phyloP scores from a whole-genome alignment of 2,329 filamentous ascomycete species.

The Teratosphaeria nubilosa region DNA sequence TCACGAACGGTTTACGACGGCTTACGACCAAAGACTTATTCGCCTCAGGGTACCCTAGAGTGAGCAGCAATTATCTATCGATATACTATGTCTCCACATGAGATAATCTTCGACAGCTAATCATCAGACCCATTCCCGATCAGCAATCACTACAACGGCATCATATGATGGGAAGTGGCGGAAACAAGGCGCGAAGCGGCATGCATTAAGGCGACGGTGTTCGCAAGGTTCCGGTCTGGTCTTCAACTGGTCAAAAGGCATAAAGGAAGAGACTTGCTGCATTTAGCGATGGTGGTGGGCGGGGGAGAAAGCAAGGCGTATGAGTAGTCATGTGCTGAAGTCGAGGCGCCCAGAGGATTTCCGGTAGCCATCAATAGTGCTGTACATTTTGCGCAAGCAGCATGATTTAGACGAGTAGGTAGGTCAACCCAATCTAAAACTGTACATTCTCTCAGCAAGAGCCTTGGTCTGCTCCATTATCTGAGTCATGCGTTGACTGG shows the following conservation, averaged over 20 bases:
- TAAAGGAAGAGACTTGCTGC: slow-evolving; percentile 6
- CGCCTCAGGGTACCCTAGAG: slow-evolving; percentile 27
- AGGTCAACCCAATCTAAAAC: neutral
- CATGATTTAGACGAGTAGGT: slow-evolving; percentile 1
- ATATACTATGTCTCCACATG: slow-evolving; percentile 7
- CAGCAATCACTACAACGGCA: neutral
- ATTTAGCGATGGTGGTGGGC: slow-evolving; percentile 16
- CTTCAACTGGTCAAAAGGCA: neutral
- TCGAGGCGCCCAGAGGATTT: neutral
- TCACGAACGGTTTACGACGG: slow-evolving; percentile 16
- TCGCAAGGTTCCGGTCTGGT: neutral
- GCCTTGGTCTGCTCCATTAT: neutral
- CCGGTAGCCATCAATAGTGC: slow-evolving; percentile 2
- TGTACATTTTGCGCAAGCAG: slow-evolving; percentile 1
- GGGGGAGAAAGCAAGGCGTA: neutral
- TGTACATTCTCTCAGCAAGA: neutral
- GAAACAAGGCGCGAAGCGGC: neutral
- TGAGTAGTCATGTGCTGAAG: neutral
- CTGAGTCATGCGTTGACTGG: neutral
- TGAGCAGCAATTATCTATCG: slow-evolving; percentile 14
- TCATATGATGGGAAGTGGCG: slow-evolving; percentile 1
- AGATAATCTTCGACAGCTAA: slow-evolving; percentile 1
- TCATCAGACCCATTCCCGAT: neutral
- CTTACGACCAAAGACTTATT: slow-evolving; percentile 27
- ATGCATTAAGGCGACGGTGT: slow-evolving; percentile 3